Evolutionary conservation across 1,139 yeast species (phyloP).

Genomic region (Sugiyamaella castrensis): DNA sequence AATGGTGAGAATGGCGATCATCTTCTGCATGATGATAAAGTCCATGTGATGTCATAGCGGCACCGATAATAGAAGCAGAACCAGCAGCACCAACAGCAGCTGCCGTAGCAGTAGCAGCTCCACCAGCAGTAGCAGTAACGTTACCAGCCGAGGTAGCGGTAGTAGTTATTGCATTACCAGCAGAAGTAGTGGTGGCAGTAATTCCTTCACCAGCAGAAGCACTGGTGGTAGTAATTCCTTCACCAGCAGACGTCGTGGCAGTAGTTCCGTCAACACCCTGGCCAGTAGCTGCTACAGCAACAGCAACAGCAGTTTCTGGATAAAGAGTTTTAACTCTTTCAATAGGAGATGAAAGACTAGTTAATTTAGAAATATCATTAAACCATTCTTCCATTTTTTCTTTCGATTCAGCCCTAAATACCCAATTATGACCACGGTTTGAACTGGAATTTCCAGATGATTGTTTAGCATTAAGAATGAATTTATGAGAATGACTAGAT

Average conservation of each 20-base stretch:
- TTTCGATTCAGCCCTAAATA: slow-evolving; percentile 79
- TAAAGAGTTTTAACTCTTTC: slow-evolving; percentile 26
- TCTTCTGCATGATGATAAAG: neutral
- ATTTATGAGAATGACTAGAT: slow-evolving; percentile 69
- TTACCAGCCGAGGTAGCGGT: neutral
- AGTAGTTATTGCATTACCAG: neutral
- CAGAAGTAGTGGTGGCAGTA: neutral
- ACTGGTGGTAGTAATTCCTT: neutral
- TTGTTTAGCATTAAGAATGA: slow-evolving; percentile 72
- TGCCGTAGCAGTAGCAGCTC: neutral
- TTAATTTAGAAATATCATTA: slow-evolving; percentile 65
- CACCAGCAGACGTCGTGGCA: neutral
- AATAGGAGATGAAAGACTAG: slow-evolving; percentile 36
- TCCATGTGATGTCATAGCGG: neutral
- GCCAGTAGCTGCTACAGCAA: slow-evolving; percentile 22
- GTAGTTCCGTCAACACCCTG: neutral
- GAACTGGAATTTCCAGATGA: slow-evolving; percentile 46
- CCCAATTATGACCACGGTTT: slow-evolving; percentile 85
- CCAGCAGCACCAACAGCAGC: slow-evolving; percentile 1
- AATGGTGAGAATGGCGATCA: slow-evolving; percentile 3
- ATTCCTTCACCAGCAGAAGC: neutral
- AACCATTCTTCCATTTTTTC: slow-evolving; percentile 83
- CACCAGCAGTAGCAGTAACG: slow-evolving; percentile 3
- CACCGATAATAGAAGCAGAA: no score
- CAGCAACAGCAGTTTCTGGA: slow-evolving; percentile 20